A percentile compares a stretch with the other conserved stretches of the same genome.
These are phyloP conservation scores for Paramecium primaurelia DNA, from an alignment of 73 alveolate species.

Conservation along the genomic window DNA sequence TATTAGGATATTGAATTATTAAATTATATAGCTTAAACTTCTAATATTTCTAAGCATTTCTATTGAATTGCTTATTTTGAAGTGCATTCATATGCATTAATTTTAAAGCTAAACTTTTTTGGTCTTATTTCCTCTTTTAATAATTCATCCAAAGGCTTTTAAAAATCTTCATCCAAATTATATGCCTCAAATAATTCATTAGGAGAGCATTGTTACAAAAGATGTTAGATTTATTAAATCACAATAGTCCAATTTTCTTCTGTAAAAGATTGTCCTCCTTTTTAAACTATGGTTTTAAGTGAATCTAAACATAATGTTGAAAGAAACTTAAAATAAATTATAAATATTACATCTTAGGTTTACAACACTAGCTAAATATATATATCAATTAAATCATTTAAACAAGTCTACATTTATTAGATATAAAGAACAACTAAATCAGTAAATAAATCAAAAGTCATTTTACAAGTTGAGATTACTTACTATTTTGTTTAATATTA, in stretches of 20 bases:
- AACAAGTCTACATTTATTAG: background rate
- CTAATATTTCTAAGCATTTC: background rate
- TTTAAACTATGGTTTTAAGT: background rate
- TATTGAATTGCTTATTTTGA: background rate
- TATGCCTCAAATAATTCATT: slow-evolving; percentile 26
- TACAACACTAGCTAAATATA: background rate
- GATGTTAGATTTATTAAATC: background rate
- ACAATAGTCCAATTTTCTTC: slow-evolving; percentile 8
- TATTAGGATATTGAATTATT: background rate
- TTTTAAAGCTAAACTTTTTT: slow-evolving; percentile 1
- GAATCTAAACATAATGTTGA: background rate
- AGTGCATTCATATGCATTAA: background rate
- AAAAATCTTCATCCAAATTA: slow-evolving; percentile 37
- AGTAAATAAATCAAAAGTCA: background rate
- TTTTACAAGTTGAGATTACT: background rate
- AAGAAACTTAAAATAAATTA: background rate
- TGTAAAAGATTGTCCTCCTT: background rate
- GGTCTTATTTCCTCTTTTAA: background rate
- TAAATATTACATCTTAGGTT: slow-evolving; percentile 45
- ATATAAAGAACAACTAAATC: background rate
- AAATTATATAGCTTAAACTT: background rate
- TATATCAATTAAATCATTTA: slow-evolving; percentile 26
- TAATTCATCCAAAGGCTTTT: background rate
- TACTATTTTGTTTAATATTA: background rate
- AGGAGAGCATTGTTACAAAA: slow-evolving; percentile 16